phyloP scores from a whole-genome alignment of 2,329 filamentous ascomycete species.

The Xylaria sp. region DNA sequence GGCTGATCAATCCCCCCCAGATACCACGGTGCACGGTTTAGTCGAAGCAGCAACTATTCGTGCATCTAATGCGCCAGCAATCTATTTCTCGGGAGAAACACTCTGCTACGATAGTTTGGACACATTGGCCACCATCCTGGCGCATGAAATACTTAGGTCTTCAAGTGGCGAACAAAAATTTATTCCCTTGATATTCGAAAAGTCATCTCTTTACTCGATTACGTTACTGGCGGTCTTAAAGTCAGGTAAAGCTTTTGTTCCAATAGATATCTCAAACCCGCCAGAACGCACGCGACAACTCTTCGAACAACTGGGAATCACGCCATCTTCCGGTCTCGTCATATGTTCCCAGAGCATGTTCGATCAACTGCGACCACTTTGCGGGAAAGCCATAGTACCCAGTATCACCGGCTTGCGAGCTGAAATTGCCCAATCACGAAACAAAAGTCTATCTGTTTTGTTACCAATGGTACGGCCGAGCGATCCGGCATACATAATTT shows the following conservation, averaged over 20 bases:
- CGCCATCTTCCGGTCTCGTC: constrained; percentile 1
- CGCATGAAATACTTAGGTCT: neutral
- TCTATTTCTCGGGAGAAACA: neutral
- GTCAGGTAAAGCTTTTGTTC: constrained; percentile 7
- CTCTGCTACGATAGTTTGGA: neutral
- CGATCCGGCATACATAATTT: constrained; percentile 8
- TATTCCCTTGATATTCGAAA: constrained; percentile 1
- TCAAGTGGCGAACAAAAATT: neutral
- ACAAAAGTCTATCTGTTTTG: neutral
- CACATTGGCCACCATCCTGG: neutral
- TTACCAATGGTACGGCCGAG: neutral
- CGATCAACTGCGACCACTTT: neutral
- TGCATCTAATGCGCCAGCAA: neutral
- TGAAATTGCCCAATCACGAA: neutral
- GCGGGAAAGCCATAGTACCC: neutral
- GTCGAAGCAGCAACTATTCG: neutral
- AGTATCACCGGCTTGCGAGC: neutral
- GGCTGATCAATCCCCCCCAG: neutral
- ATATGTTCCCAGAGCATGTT: neutral
- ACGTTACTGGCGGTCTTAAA: constrained; percentile 3
- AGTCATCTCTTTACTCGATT: constrained; percentile 5
- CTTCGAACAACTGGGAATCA: constrained; percentile 7
- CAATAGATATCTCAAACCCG: constrained; percentile 12
- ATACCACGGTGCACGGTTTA: neutral
- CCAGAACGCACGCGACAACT: constrained; percentile 4